phyloP scores from a whole-genome alignment of 768 basidiomycete species.

The Botryobasidium botryosum region DNA sequence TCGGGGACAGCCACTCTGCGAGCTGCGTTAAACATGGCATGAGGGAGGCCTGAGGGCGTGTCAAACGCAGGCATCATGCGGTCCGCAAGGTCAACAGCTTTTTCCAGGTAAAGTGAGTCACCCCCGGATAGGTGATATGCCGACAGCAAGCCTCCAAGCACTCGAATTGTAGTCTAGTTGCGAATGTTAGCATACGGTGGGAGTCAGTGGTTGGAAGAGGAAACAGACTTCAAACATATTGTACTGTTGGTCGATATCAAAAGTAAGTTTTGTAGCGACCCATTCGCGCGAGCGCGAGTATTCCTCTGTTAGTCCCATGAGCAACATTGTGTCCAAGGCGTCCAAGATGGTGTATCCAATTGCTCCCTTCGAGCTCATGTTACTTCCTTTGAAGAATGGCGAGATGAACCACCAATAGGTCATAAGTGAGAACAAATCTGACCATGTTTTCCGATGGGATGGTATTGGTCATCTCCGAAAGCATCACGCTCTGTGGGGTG shows the following conservation, averaged over 20 bases:
- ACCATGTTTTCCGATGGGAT: conserved; percentile 61
- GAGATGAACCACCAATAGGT: too few relatives aligned
- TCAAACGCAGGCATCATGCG: conserved; percentile 74
- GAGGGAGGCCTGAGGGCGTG: conserved; percentile 63
- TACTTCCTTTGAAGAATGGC: conserved; percentile 59
- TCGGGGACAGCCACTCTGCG: conserved; percentile 42
- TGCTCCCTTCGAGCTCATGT: conserved; percentile 60
- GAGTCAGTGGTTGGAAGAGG: too few relatives aligned
- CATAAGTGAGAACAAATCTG: too few relatives aligned
- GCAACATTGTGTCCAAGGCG: conserved; percentile 68
- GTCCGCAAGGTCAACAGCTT: conserved; percentile 69
- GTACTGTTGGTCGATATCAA: conserved; percentile 61
- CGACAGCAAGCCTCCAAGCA: conserved; percentile 78
- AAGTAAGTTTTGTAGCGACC: conserved; percentile 49
- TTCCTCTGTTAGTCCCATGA: conserved; percentile 72
- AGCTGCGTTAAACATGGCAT: conserved; percentile 63
- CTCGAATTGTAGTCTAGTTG: conserved; percentile 71
- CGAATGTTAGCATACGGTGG: too few relatives aligned
- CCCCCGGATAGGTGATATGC: conserved; percentile 57
- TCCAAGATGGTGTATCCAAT: conserved; percentile 85
- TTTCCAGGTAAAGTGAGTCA: conserved; percentile 53
- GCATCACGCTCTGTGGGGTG: conserved; percentile 55
- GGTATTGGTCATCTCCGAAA: conserved; percentile 85
- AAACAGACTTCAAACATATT: conserved; percentile 77
- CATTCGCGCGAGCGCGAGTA: conserved; percentile 62